phyloP scores from a whole-genome alignment of 75 land plant species.

The Picea sitchensis region DNA sequence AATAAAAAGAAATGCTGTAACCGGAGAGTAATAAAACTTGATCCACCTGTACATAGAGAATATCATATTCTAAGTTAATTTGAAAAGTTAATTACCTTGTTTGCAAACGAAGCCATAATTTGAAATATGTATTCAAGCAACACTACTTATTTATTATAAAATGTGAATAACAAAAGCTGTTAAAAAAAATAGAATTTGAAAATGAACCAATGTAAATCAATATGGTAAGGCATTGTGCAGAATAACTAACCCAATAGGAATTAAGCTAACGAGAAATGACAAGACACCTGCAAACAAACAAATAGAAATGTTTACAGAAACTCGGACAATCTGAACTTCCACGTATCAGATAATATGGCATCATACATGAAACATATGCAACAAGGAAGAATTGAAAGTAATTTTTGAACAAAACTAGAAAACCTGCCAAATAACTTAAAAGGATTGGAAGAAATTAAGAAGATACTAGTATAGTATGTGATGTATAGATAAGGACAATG shows the following conservation, averaged over 20 bases:
- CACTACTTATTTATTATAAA: not conserved
- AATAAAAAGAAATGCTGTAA: not conserved
- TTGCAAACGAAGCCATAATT: not conserved
- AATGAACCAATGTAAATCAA: too few species aligned
- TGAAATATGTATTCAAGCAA: not conserved
- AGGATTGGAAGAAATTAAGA: too few species aligned
- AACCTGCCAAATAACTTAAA: too few species aligned
- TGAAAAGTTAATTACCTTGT: not conserved
- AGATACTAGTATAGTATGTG: too few species aligned
- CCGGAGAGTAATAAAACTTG: not conserved
- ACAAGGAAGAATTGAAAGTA: too few species aligned
- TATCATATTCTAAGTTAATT: not conserved
- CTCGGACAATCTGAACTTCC: too few species aligned
- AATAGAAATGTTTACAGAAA: not conserved
- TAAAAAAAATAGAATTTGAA: not conserved
- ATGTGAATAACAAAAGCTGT: not conserved
- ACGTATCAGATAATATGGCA: too few species aligned
- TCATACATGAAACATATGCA: too few species aligned
- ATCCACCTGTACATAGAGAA: not conserved
- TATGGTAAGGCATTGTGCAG: not conserved
- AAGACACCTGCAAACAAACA: not conserved
- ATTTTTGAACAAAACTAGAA: too few species aligned
- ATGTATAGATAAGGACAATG: too few species aligned
- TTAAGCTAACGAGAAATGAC: not conserved
- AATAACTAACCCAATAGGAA: not conserved